phyloP scores from a whole-genome alignment of 768 basidiomycete species.

The Coprinopsis cinerea region DNA sequence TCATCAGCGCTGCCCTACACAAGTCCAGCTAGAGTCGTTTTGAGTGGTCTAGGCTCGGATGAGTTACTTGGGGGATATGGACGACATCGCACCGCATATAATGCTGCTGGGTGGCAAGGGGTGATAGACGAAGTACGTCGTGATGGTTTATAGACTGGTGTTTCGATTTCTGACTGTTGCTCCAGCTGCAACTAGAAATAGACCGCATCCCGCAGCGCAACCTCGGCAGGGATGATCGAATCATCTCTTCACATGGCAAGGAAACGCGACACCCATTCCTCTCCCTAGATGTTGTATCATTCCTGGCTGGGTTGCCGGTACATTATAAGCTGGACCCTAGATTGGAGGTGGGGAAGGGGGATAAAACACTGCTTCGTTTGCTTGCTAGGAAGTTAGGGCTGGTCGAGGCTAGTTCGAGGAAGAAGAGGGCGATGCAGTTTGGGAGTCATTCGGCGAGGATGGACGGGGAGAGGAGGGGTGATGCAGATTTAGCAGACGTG shows the following conservation, averaged over 20 bases:
- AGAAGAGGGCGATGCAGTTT: slow-evolving; percentile 97
- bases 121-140: slow-evolving; percentile 70
- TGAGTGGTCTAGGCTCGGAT: slow-evolving; percentile 93
- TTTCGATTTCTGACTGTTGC: background rate
- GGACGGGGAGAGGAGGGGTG: slow-evolving; percentile 61
- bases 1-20: slow-evolving; percentile 46
- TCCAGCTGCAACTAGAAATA: slow-evolving; percentile 83
- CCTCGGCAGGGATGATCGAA: slow-evolving; percentile 89
- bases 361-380: slow-evolving; percentile 80
- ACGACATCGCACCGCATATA: slow-evolving; percentile 76
- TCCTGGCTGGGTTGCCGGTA: slow-evolving; percentile 74
- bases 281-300: slow-evolving; percentile 70
- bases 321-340: slow-evolving; percentile 78
- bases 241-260: slow-evolving; percentile 87
- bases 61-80: slow-evolving; percentile 94
- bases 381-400: slow-evolving; percentile 73
- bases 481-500: slow-evolving; percentile 31
- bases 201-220: slow-evolving; percentile 85
- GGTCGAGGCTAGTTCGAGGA: slow-evolving; percentile 62
- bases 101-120: slow-evolving; percentile 61
- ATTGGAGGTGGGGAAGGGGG: slow-evolving; percentile 71
- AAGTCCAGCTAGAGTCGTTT: slow-evolving; percentile 72
- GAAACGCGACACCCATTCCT: slow-evolving; percentile 92
- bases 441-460: slow-evolving; percentile 84
- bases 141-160: background rate